These are phyloP conservation scores for Capsella rubella DNA, from an alignment of 441 rosid genomes.

Conservation along the genomic window DNA sequence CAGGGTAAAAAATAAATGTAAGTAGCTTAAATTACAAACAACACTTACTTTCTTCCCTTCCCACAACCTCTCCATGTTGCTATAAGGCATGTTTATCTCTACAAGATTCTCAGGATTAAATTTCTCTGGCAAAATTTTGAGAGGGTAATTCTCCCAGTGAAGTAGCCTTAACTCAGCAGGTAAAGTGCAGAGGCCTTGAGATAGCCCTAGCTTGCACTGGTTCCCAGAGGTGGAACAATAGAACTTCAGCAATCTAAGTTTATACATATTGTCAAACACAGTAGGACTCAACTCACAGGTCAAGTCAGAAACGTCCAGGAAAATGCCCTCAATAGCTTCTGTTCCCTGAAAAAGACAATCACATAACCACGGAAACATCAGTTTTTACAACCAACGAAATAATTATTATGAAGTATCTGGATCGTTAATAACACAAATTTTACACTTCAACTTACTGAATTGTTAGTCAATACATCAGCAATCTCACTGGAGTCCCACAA, in stretches of 20 bases:
- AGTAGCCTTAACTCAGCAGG: conserved; percentile 46
- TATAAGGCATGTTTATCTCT: conserved; percentile 40
- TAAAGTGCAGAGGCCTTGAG: conserved; percentile 11
- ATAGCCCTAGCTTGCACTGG: neutral
- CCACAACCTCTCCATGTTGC: conserved; percentile 43
- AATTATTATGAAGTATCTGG: neutral
- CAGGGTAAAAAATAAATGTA: neutral
- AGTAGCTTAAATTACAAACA: neutral
- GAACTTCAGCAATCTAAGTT: conserved; percentile 43
- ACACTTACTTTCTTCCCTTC: conserved; percentile 39
- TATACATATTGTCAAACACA: conserved; percentile 29
- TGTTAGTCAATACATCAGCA: neutral
- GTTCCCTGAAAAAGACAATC: conserved; percentile 38
- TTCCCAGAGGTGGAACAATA: neutral
- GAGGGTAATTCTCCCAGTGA: conserved; percentile 40
- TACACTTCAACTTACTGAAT: conserved; percentile 25
- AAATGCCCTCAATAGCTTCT: conserved; percentile 37
- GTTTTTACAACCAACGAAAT: neutral
- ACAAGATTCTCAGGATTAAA: conserved; percentile 40
- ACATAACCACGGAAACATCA: neutral
- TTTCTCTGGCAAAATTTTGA: conserved; percentile 31
- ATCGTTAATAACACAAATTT: neutral
- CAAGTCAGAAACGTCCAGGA: conserved; percentile 25
- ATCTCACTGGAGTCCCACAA: conserved; percentile 38
- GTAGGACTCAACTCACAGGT: conserved; percentile 1